Base-by-base conservation (phyloP, 345 rosid species). In the Populus alba region DNA sequence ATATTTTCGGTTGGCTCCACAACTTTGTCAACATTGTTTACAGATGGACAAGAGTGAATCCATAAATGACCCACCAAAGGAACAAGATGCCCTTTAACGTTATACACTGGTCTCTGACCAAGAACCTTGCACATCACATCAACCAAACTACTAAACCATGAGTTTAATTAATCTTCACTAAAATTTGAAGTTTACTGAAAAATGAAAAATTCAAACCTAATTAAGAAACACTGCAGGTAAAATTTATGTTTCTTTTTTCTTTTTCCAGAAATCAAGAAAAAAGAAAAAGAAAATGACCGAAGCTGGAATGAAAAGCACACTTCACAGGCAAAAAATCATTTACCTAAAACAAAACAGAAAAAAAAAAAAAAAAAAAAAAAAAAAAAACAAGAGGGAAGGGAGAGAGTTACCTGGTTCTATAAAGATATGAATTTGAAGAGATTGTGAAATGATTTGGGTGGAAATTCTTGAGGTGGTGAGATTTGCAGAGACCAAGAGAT, bases 41-140 rank as follows among this genome's bases (percentile, higher is more conserved):
- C 76, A 43, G 49, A 63, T 7, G 89, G 41, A 70, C 80, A 78
- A 8, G 89, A 86, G 79, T 87, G 94, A 70, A 87, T 82, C 87
- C 88, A 87, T 5, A 55, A 71, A 35, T 55, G 75, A 72, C 92
- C 84, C 76, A 15, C 65, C 20, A 77, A 61, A 27, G 77, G 73
- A 75, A 71, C 57, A 51, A 51, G 57, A 51, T 51, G 78, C 41
- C 81, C 77, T 37, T 70, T 45, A 55, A 9, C 25, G 67, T 47
- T 66, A 65, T 68, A 49, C 7, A 25, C 29, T 55, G 77, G 68
- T 76, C 73, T 81, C 75, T 66, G 75, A 71, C 79, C 84, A 83
- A 87, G 78, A 84, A 82, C 92, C 94, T 92, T 92, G 95, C 89
- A 83, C 78, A 86, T 37, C 75, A 74, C 77, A 88, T 82, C 72